phyloP scores from a whole-genome alignment of 148 eudicot genomes.

The Selenicereus undatus region DNA sequence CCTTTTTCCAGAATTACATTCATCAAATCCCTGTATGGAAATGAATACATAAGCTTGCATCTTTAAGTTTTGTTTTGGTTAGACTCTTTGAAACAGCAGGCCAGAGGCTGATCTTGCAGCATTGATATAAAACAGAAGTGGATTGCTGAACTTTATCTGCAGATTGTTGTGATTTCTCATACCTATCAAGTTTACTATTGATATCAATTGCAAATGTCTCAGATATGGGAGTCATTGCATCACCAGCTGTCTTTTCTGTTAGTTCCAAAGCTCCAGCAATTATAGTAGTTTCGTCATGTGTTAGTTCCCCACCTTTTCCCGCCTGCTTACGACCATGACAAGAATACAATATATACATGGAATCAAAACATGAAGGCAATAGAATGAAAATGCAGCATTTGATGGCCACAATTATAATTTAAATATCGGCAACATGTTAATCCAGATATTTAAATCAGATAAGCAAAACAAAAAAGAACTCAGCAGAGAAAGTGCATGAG shows the following conservation, averaged over 20 bases:
- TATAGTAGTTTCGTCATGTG: slow-evolving; percentile 92
- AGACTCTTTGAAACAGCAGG: too few relatives aligned
- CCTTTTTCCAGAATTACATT: slow-evolving; percentile 71
- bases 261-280: slow-evolving; percentile 91
- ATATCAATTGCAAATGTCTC: slow-evolving; percentile 75
- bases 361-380: not conserved
- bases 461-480: not conserved
- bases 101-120: not conserved
- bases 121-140: not conserved
- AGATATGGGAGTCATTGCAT: slow-evolving; percentile 84
- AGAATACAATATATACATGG: not conserved
- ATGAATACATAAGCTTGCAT: slow-evolving; percentile 2
- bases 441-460: not conserved
- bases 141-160: not conserved
- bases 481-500: not conserved
- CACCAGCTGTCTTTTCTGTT: slow-evolving; percentile 69
- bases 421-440: not conserved
- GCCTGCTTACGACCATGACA: slow-evolving; percentile 44
- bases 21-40: slow-evolving; percentile 53
- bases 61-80: not conserved
- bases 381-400: not conserved
- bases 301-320: slow-evolving; percentile 91
- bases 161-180: slow-evolving; percentile 2
- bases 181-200: slow-evolving; percentile 79
- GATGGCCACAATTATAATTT: not conserved